Evolutionary conservation across 1,139 yeast species (phyloP), one percentile per base, ranked within the genome.

Genomic region (Trichomonascaceae sp.): DNA sequence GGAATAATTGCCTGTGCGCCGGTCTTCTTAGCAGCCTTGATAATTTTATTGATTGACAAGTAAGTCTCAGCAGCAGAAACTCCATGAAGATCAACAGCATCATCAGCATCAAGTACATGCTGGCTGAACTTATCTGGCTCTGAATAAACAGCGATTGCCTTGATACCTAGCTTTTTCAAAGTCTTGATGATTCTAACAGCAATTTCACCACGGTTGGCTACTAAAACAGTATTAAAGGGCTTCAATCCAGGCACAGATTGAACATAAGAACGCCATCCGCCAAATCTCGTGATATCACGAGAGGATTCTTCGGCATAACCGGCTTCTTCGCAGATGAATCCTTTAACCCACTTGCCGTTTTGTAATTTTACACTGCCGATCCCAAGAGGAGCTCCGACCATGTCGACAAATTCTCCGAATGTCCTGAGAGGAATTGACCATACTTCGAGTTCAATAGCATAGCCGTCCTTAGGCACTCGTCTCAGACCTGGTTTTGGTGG

Each of bases 121-220:
- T 85, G 83, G 12, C 98, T 85, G 64, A 87, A 88, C 65, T 86
- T 80, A 68, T 93, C 99, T 5, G 90, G 86, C 65, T 89, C 95
- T 10, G 97, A 87, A 71, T 87, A 93, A 49, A 93, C 85, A 1
- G 98, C 95, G 60, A 93, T 84, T 0, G 96, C 75, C 63, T 78
- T 80, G 62, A 93, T 87, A 2, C 83, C 83, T 63, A 91, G 70
- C 68, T 84, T 85, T 70, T 87, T 88, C 66, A 91, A 76, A 8
- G 99, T 91, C 67, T 81, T 85, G 66, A 91, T 88, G 62, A 93
- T 87, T 68, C 99, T 79, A 39, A 90, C 97, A 2, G 99, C 97
- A 65, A 93, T 93, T 73, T 93, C 99, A 68, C 99, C 99, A 73
- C 99, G 82, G 74, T 93, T 93, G 41, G 99, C 98, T 54, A 93